A percentile compares a stretch with the other conserved stretches of the same genome.
These are phyloP conservation scores for Obba rivulosa DNA, from an alignment of 768 basidiomycete species.

Conservation along the genomic window DNA sequence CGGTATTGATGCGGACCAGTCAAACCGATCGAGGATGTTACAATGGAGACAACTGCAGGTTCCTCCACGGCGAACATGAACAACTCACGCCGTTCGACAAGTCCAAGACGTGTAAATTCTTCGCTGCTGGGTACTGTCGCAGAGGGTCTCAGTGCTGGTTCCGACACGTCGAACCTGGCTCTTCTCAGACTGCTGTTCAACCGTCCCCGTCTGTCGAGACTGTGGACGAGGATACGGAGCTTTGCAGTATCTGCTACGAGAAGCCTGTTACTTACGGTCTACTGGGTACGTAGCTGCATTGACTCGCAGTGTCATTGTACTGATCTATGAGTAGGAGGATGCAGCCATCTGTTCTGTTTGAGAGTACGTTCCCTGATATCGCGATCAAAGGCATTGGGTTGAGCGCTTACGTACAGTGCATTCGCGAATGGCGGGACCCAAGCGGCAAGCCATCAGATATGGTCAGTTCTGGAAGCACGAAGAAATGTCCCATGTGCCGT, in stretches of 20 bases:
- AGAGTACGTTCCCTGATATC: slow-evolving; percentile 35
- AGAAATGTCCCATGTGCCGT: slow-evolving; percentile 79
- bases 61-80: slow-evolving; percentile 53
- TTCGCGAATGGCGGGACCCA: slow-evolving; percentile 73
- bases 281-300: slow-evolving; percentile 39
- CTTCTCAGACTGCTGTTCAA: background rate
- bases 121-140: slow-evolving; percentile 62
- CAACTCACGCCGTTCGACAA: slow-evolving; percentile 64
- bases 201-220: background rate
- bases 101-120: slow-evolving; percentile 65
- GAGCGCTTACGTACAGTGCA: slow-evolving; percentile 45
- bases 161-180: slow-evolving; percentile 39
- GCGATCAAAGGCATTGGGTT: background rate
- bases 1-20: slow-evolving; percentile 4
- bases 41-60: slow-evolving; percentile 66
- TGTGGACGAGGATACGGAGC: slow-evolving; percentile 36
- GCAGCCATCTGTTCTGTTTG: slow-evolving; percentile 76
- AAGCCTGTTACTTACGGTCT: slow-evolving; percentile 65
- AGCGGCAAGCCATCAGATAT: slow-evolving; percentile 45
- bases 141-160: slow-evolving; percentile 76
- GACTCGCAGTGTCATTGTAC: slow-evolving; percentile 8
- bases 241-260: slow-evolving; percentile 74
- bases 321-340: slow-evolving; percentile 43
- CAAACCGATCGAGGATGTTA: slow-evolving; percentile 62
- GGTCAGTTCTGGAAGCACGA: slow-evolving; percentile 53